phyloP scores from a whole-genome alignment of 2,329 filamentous ascomycete genomes.

The Epichloe scottii region DNA sequence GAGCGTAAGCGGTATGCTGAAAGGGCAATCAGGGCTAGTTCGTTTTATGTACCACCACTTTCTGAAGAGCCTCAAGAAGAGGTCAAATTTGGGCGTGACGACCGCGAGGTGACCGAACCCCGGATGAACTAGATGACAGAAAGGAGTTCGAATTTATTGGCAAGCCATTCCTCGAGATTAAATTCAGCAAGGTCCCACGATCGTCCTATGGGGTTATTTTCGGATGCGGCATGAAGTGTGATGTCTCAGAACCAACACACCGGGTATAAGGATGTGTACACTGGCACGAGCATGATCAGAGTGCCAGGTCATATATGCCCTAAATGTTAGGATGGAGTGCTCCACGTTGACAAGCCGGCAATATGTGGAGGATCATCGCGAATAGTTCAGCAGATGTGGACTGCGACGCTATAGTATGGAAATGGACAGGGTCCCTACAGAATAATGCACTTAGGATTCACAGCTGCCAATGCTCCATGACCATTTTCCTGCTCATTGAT shows the following conservation, averaged over 20 bases:
- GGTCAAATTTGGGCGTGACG: slow-evolving; percentile 2
- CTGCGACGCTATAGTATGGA: no score
- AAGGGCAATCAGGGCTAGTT: background rate
- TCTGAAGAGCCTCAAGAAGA: background rate
- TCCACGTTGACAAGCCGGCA: no score
- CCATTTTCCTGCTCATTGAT: no score
- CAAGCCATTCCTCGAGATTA: slow-evolving; percentile 6
- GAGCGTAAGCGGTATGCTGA: background rate
- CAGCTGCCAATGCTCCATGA: no score
- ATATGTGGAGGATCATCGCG: no score
- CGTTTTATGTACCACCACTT: background rate
- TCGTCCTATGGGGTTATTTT: slow-evolving; percentile 9
- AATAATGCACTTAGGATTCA: no score
- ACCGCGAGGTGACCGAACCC: slow-evolving; percentile 4
- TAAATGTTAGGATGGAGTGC: no score
- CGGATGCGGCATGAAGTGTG: slow-evolving; percentile 7
- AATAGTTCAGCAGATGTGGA: no score
- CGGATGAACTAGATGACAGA: background rate
- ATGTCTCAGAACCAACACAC: slow-evolving; percentile 1
- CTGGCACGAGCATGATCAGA: no score
- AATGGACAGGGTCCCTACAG: no score
- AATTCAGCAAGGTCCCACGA: slow-evolving; percentile 8
- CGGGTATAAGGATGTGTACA: no score
- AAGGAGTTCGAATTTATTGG: background rate
- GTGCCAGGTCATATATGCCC: no score